Percentiles rank a stretch among this genome's conserved stretches.
phyloP scores from a whole-genome alignment of 2,329 filamentous ascomycete genomes.

The Cladorrhinum sp. region DNA sequence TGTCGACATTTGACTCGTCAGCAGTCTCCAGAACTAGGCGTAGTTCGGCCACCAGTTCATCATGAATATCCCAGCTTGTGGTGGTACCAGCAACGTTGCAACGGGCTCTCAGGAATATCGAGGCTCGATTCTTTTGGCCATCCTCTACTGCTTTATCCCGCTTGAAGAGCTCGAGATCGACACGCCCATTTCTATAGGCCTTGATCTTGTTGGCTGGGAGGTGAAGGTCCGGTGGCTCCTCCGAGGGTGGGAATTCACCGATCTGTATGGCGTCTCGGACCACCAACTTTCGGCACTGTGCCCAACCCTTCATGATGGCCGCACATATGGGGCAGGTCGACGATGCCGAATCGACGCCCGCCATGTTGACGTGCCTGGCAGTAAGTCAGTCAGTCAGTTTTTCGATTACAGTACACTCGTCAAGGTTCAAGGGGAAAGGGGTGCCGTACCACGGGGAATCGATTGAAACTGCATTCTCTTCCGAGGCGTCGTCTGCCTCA shows the following conservation, averaged over 20 bases:
- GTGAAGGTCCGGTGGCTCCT: constrained; percentile 11
- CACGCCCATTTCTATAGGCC: constrained; percentile 1
- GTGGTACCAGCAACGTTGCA: too few species aligned
- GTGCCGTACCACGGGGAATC: not conserved
- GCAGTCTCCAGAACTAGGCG: not conserved
- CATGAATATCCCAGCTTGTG: not conserved
- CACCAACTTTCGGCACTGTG: constrained; percentile 7
- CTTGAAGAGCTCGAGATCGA: not conserved
- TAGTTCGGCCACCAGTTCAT: constrained; percentile 9
- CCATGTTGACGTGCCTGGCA: not conserved
- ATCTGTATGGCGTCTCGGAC: constrained; percentile 1
- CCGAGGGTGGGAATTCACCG: constrained; percentile 7
- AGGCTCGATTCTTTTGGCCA: not conserved
- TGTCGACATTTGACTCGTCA: not conserved
- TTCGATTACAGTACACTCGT: not conserved
- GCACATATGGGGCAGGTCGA: constrained; percentile 9
- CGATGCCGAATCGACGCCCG: not conserved
- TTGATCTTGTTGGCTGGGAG: constrained; percentile 7
- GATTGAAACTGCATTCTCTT: not conserved
- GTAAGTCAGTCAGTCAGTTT: not conserved
- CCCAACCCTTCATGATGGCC: constrained; percentile 16
- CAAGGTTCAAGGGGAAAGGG: too few species aligned
- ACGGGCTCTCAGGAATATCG: not conserved
- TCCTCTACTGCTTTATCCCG: not conserved
- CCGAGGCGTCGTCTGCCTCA: not conserved